Base-by-base conservation (phyloP, 768 basidiomycete genomes). In the Butyriboletus loyo region DNA sequence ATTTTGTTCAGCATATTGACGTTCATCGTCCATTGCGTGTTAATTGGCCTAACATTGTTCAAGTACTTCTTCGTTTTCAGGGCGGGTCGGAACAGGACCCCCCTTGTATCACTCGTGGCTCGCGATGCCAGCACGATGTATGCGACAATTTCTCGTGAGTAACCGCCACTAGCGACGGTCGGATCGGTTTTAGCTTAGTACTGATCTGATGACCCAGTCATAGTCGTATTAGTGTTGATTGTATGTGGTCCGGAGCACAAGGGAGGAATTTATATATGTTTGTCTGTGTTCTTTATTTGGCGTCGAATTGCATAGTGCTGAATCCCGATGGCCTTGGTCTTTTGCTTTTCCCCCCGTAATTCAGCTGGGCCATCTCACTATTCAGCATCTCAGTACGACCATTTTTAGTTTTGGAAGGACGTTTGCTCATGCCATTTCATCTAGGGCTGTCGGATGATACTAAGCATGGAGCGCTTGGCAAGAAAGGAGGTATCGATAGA, bases 61-160 rank as follows among this genome's bases (percentile, higher is more conserved):
- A n/a, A n/a, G 41, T 65, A 65, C 36, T 44, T 41, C 19, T 15
- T 43, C 6, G 49, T 49, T 36, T 38, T 46, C 34, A 64, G 50
- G 46, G 54, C 52, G 13, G 62, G 62, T 6, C 50, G 54, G 54
- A 54, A 56, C 5, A 61, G 54, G 22, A 49, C 63, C 1, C 63
- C 63, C 7, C 57, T 64, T 8, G 47, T 62, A 22, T 62, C 51
- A n/a, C n/a, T n/a, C n/a, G n/a, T n/a, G n/a, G n/a, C n/a, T n/a
- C n/a, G n/a, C n/a, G n/a, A n/a, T n/a, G n/a, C n/a, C n/a, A n/a
- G n/a, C n/a, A n/a, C n/a, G n/a, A n/a, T n/a, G n/a, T n/a, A n/a
- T n/a, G n/a, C n/a, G n/a, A n/a, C n/a, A n/a, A n/a, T n/a, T n/a
- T n/a, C n/a, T n/a, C n/a, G n/a, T n/a, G n/a, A n/a, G 62, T 48